phyloP scores from a whole-genome alignment of 75 land plant species.

The Sequoia sempervirens region DNA sequence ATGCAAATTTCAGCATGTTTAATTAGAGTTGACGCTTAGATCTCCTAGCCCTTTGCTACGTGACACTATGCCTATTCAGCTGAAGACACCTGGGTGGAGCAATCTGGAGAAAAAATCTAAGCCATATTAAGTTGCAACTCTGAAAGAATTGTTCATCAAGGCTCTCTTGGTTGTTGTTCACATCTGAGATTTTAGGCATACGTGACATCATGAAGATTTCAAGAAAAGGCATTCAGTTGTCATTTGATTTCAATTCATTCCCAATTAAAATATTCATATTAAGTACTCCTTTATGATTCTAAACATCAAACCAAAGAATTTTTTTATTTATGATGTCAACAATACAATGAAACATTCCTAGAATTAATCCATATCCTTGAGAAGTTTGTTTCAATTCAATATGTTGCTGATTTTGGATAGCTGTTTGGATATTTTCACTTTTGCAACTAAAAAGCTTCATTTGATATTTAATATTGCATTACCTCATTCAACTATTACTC shows the following conservation, averaged over 20 bases:
- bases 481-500: background rate
- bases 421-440: background rate
- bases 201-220: background rate
- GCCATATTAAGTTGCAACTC: background rate
- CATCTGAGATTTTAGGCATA: background rate
- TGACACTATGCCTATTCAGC: background rate
- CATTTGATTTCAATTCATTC: background rate
- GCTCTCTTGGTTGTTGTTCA: background rate
- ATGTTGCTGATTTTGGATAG: background rate
- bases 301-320: background rate
- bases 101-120: background rate
- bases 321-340: background rate
- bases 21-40: background rate
- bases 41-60: background rate
- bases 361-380: background rate
- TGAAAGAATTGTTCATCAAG: background rate
- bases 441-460: background rate
- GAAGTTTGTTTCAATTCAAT: background rate
- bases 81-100: background rate
- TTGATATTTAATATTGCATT: background rate
- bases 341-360: background rate
- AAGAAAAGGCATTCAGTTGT: background rate
- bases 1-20: background rate
- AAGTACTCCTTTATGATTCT: background rate
- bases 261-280: background rate